Base-by-base conservation (phyloP, 805 yeast species). In the Wickerhamomyces strasburgensis region DNA sequence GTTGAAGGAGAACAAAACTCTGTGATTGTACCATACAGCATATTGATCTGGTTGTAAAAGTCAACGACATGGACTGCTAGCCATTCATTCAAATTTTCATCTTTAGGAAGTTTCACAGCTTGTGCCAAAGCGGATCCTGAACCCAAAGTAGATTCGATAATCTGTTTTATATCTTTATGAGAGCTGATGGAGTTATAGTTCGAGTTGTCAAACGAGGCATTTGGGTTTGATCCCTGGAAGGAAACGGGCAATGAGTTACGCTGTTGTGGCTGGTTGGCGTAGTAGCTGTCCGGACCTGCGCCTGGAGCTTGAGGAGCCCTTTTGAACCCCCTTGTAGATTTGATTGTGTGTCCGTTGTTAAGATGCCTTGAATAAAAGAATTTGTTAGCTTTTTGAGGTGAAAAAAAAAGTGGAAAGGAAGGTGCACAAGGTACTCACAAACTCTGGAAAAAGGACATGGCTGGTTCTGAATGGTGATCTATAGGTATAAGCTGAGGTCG, bases 1-100 rank as follows among this genome's bases (percentile, higher is more conserved):
- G 94, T 74, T n/a, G 67, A 61, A 3, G 98, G 97, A 0, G 97
- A 87, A 60, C 99, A 93, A 55, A 93, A 89, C 62, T 88, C 96
- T 1, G 98, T 90, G 46, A 93, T 84, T 4, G 97, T 79, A 8
- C 97, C 96, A 52, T 93, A 90, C 6, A 90, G 67, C 98, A 90
- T 93, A 62, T 90, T 90, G 48, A 90, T 81, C 58, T 90, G 98
- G 58, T 89, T 89, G 64, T 85, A 90, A 57, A 90, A 93, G 60
- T 90, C 98, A 14, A 89, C 97, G n/a, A 90, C 93, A 58, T 90
- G 96, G 10, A 89, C 95, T 0, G 98, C 98, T 39, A 90, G 63
- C 98, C 98, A 90, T 59, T 90, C 98, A 51, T 83, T 81, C 38
- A 79, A 56, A 52, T 86, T 93, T 61, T 90, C 98, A 43, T 93